phyloP scores from a whole-genome alignment of 495 filamentous ascomycete species.

The Hypoxylon rickii region DNA sequence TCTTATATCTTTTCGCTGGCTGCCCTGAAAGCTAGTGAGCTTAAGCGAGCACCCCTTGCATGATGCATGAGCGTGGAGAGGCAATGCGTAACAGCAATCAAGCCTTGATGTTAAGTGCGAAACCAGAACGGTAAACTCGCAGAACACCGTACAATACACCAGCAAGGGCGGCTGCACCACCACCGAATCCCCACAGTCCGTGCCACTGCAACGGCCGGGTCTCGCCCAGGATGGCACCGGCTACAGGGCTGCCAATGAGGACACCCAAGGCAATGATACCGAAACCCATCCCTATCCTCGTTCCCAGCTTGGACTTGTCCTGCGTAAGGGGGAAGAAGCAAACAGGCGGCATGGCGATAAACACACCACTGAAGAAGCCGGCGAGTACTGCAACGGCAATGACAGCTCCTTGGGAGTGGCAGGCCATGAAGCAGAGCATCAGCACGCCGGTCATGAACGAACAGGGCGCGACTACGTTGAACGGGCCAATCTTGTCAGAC shows the following conservation, averaged over 20 bases:
- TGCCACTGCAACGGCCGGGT: constrained; percentile 33
- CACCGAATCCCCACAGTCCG: constrained; percentile 44
- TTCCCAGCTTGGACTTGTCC: constrained; percentile 67
- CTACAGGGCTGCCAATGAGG: constrained; percentile 39
- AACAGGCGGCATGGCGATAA: constrained; percentile 69
- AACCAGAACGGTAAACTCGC: constrained; percentile 31
- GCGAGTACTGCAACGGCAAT: constrained; percentile 40
- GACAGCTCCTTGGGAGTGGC: constrained; percentile 13
- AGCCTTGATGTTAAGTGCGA: constrained; percentile 25
- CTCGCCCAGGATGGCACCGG: constrained; percentile 38
- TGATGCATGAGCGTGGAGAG: background rate
- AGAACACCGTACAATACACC: constrained; percentile 16
- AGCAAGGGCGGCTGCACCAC: constrained; percentile 37
- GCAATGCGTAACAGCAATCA: background rate
- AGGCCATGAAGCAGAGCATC: constrained; percentile 35
- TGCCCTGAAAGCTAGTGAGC: background rate
- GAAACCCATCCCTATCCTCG: constrained; percentile 74
- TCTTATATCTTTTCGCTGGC: too few species aligned
- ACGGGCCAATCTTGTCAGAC: constrained; percentile 57
- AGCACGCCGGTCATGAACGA: constrained; percentile 34
- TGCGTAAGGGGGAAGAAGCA: constrained; percentile 65
- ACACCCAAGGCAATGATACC: constrained; percentile 39
- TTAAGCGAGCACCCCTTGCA: background rate
- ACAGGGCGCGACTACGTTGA: constrained; percentile 36
- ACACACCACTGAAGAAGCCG: constrained; percentile 45